These are phyloP conservation scores for Neurospora crassa DNA, from an alignment of 2,329 filamentous ascomycete genomes.

Conservation along the genomic window DNA sequence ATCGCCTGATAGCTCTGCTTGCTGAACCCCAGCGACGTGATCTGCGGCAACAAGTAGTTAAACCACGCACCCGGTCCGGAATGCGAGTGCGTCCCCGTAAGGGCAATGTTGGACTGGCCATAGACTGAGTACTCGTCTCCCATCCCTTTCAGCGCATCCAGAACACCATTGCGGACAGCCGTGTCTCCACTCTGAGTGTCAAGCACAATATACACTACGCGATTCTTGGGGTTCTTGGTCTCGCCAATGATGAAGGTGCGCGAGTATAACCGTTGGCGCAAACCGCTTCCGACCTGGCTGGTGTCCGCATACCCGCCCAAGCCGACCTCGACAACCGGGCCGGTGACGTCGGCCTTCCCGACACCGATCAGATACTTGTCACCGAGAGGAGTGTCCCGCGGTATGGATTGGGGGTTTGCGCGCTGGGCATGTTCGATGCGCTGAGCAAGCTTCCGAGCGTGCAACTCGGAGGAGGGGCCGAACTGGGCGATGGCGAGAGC, in stretches of 20 bases:
- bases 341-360: constrained; percentile 46
- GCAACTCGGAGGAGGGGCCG: constrained; percentile 4
- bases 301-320: constrained; percentile 82
- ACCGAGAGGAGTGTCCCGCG: constrained; percentile 15
- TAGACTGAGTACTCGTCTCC: constrained; percentile 68
- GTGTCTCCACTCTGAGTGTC: constrained; percentile 82
- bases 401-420: constrained; percentile 8
- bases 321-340: constrained; percentile 79
- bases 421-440: constrained; percentile 13
- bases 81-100: constrained; percentile 87
- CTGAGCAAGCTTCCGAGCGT: constrained; percentile 8
- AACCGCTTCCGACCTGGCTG: constrained; percentile 68
- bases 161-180: constrained; percentile 72
- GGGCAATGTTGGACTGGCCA: constrained; percentile 69
- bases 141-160: constrained; percentile 58
- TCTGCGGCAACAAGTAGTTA: constrained; percentile 83
- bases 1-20: constrained; percentile 80
- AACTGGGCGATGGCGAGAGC: constrained; percentile 21
- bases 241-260: constrained; percentile 80
- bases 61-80: constrained; percentile 84
- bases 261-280: constrained; percentile 78
- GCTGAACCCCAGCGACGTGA: constrained; percentile 78
- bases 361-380: constrained; percentile 41
- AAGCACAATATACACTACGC: constrained; percentile 79
- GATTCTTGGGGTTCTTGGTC: constrained; percentile 51